Base-by-base conservation (phyloP, 1,139 yeast species). In the Blastobotrys ciferrii region DNA sequence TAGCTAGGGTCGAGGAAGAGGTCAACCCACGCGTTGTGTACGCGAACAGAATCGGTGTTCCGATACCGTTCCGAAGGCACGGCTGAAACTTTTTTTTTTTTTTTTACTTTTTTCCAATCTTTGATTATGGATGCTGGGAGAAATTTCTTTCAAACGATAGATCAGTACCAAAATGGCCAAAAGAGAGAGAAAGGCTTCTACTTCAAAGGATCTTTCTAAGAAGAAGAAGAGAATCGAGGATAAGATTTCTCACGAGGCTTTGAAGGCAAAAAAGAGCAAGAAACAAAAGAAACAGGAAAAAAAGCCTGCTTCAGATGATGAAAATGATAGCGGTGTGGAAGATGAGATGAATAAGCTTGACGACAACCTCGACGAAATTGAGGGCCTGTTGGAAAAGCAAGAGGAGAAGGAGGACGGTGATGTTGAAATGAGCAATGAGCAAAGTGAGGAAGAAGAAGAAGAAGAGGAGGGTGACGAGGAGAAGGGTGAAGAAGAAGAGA, bases 291-390 rank as follows among this genome's bases (percentile, higher is more conserved):
- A 45, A 48, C 35, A 39, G 53, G 53, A 37, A 50, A 17, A 42
- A 42, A 43, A 51, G 50, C 28, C 28, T 48, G 55, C 37, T 46
- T 55, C 51, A 9, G 58, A 54, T 12, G 60, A 59, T 17, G 56
- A 56, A 13, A 52, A 50, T 14, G 56, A 43, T n/a, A 58, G 58
- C 28, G n/a, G n/a, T n/a, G 31, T 35, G 18, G 14, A 18, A 15
- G 57, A 52, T 11, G 58, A 52, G 33, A 62, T 53, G 9, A 61
- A 61, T 30, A 63, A 58, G 42, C 55, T 60, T 32, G 65, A 60
- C 33, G 58, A 53, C 23, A 60, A 56, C 9, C 53, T 54, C 12
- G 60, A 54, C 13, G 60, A 56, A n/a, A 53, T 57, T 33, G 57
- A 54, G 36, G 59, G 42, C 23, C 51, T 58, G 28, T 54, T 57